Evolutionary conservation across 2,329 filamentous ascomycete genomes (phyloP), one percentile per base, ranked within the genome.

Genomic region (Botrytis fabae): DNA sequence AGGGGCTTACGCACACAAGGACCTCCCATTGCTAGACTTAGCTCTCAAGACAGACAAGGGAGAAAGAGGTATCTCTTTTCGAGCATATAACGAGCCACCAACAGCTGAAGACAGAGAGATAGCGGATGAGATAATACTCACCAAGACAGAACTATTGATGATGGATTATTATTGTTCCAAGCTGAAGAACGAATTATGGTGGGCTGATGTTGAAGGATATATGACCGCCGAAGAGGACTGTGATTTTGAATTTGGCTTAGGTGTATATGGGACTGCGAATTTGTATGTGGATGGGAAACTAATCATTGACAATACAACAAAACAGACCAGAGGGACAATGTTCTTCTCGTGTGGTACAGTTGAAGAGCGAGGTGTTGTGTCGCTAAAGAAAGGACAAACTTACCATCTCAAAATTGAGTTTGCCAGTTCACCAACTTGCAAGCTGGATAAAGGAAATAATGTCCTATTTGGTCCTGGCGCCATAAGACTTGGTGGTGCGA

Each of bases 1-100:
- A 51, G 90, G 90, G 6, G 86, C 86, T 32, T 89, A 91, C 79
- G 89, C 87, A 1, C 89, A 91, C 80, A 89, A 89, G 78, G 83
- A 89, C 74, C 84, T 91, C 1, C 90, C 90, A 62, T 46, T 73
- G 2, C 32, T 73, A 10, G 68, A 88, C 0, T 82, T 82, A 2
- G 81, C 86, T 8, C 82, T 88, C 62, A 88, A 84, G 76, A 86
- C 86, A 0, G 80, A 82, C 0, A 83, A 86, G 32, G 89, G 88
- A 42, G 85, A 86, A 75, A 80, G 82, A 2, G 90, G 90, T 2
- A 87, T 92, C 0, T 89, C 4, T 87, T 91, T 83, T 85, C 83
- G 22, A 87, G 88, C 89, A 40, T 92, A 87, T 81, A 88, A 89
- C 74, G 87, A 92, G 71, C 86, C 88, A 0, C 86, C 88, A 0